These are phyloP conservation scores for Dioszegia hungarica DNA, from an alignment of 768 basidiomycete genomes.

Conservation along the genomic window DNA sequence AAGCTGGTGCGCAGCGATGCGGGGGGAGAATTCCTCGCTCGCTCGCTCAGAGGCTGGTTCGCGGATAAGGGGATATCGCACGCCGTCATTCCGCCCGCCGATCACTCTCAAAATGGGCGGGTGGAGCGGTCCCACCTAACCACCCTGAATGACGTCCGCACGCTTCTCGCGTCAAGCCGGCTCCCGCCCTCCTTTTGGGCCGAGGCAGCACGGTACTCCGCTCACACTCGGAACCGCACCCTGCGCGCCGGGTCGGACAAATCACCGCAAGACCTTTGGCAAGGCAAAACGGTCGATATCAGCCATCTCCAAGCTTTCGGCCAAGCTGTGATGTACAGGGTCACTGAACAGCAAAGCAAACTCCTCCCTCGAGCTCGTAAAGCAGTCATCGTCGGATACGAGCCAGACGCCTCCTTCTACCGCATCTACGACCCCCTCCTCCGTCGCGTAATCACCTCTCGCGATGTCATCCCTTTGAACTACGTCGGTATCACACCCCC, in stretches of 20 bases:
- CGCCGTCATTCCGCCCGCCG: neutral
- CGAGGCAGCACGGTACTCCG: neutral
- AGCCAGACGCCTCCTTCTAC: neutral
- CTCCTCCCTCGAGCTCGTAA: neutral
- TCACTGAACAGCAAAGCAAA: neutral
- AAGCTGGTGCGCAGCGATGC: neutral
- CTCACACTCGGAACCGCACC: neutral
- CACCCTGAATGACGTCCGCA: neutral
- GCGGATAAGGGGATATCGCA: slow-evolving; percentile 1
- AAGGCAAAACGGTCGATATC: neutral
- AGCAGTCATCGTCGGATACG: neutral
- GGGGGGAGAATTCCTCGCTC: slow-evolving; percentile 5
- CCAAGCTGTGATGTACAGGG: neutral
- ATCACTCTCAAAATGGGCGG: slow-evolving; percentile 4
- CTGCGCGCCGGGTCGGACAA: neutral
- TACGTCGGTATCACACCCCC: too few relatives aligned
- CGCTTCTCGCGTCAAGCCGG: neutral
- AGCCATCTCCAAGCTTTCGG: neutral
- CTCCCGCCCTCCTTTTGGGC: neutral
- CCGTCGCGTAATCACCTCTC: neutral
- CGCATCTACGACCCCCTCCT: neutral
- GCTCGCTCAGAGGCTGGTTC: neutral
- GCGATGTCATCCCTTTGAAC: neutral
- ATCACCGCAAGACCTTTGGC: neutral
- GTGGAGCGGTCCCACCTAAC: slow-evolving; percentile 5